phyloP scores from a whole-genome alignment of 2,329 filamentous ascomycete species.

The Dothistroma pini region DNA sequence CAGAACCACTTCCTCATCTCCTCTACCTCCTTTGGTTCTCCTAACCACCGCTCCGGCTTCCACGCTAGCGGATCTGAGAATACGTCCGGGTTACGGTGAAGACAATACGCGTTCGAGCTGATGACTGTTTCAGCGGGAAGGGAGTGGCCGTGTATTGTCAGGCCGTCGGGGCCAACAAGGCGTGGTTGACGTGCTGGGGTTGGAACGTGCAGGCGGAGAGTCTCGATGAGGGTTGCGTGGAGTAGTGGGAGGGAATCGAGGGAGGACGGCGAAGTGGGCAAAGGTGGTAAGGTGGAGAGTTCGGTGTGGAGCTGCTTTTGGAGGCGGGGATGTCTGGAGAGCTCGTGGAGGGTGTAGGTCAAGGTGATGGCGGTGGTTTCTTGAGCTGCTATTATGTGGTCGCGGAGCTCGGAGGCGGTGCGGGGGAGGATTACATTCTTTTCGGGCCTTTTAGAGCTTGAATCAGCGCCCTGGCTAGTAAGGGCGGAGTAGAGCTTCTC shows the following conservation, averaged over 20 bases:
- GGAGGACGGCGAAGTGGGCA: slow-evolving; percentile 13
- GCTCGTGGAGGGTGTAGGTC: slow-evolving; percentile 50
- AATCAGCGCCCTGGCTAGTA: slow-evolving; percentile 10
- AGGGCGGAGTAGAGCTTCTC: slow-evolving; percentile 34
- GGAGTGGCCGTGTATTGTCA: slow-evolving; percentile 25
- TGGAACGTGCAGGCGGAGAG: slow-evolving; percentile 59
- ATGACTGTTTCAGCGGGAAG: slow-evolving; percentile 38
- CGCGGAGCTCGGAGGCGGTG: slow-evolving; percentile 52
- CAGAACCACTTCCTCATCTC: slow-evolving; percentile 43
- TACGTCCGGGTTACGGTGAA: slow-evolving; percentile 42
- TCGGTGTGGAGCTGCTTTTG: slow-evolving; percentile 48
- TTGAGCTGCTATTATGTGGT: slow-evolving; percentile 53
- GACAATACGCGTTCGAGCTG: slow-evolving; percentile 40
- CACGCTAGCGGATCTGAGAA: slow-evolving; percentile 38
- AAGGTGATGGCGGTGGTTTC: slow-evolving; percentile 53
- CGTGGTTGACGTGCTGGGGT: slow-evolving; percentile 52
- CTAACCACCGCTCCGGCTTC: slow-evolving; percentile 39
- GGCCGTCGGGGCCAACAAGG: not conserved
- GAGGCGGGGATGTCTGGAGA: slow-evolving; percentile 45
- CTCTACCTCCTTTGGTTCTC: slow-evolving; percentile 21
- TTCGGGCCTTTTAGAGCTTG: not conserved
- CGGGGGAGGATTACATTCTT: slow-evolving; percentile 37
- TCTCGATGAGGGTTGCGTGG: slow-evolving; percentile 71
- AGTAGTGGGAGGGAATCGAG: slow-evolving; percentile 53
- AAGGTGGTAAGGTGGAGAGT: slow-evolving; percentile 29